A percentile compares a stretch with the other conserved stretches of the same genome.
Conservation (phyloP, 352 stramenopile genomes). For the Phytophthora agathidicida region DNA sequence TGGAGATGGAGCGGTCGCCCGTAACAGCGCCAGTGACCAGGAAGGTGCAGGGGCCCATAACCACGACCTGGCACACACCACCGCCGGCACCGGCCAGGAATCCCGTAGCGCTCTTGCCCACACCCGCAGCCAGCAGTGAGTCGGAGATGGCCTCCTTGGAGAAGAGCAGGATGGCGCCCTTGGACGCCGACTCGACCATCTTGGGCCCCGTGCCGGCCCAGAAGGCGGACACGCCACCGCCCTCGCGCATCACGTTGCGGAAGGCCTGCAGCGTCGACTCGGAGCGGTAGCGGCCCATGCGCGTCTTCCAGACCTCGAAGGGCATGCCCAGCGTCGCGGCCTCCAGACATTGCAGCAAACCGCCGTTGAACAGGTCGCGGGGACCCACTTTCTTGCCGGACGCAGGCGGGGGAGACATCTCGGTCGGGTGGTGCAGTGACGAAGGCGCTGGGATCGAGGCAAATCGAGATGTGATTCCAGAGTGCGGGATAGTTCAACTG, state of each 20-base stretch:
- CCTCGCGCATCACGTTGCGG: conserved; percentile 88
- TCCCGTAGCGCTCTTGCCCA: conserved; percentile 69
- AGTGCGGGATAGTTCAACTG: too few relatives aligned
- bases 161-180: conserved; percentile 90
- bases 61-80: conserved; percentile 88
- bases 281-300: conserved; percentile 89
- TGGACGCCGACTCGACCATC: conserved; percentile 92
- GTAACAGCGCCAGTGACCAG: conserved; percentile 91
- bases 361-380: conserved; percentile 82
- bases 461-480: conserved; percentile 26
- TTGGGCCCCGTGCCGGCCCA: conserved; percentile 90
- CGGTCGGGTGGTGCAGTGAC: neutral
- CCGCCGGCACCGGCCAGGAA: conserved; percentile 86
- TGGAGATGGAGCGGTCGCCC: conserved; percentile 89
- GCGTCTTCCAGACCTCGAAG: conserved; percentile 94
- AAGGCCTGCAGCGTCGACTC: conserved; percentile 87
- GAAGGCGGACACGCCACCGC: conserved; percentile 81
- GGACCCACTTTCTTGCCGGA: conserved; percentile 83
- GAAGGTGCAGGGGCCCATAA: conserved; percentile 93
- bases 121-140: conserved; percentile 74
- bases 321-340: conserved; percentile 91
- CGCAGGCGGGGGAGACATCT: conserved; percentile 49
- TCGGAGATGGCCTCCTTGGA: conserved; percentile 90
- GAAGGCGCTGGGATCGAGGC: neutral
- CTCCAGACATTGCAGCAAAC: conserved; percentile 89